phyloP scores from a whole-genome alignment of 2,329 filamentous ascomycete species.

The Diaporthe ampelina region DNA sequence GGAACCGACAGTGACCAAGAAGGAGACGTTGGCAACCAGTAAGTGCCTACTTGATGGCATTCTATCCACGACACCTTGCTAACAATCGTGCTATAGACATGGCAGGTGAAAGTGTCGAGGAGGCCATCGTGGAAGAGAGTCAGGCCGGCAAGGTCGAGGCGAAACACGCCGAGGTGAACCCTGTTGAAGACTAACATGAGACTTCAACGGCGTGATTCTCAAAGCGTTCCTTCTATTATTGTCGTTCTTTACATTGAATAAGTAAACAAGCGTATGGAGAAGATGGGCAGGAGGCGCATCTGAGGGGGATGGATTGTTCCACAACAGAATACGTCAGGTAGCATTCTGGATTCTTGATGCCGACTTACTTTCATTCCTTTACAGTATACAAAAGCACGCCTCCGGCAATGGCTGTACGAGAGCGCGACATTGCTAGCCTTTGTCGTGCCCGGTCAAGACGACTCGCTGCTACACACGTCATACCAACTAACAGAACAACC shows the following conservation, averaged over 20 bases:
- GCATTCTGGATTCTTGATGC: slow-evolving; percentile 29
- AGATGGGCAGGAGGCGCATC: background rate
- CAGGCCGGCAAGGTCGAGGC: slow-evolving; percentile 53
- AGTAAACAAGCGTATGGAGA: background rate
- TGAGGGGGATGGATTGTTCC: background rate
- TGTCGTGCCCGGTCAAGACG: background rate
- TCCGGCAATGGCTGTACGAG: slow-evolving; percentile 15
- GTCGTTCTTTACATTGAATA: slow-evolving; percentile 20
- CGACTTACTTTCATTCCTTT: slow-evolving; percentile 34
- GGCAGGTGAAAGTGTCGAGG: slow-evolving; percentile 60
- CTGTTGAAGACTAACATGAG: slow-evolving; percentile 37
- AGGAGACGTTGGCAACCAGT: slow-evolving; percentile 42
- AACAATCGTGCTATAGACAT: slow-evolving; percentile 50
- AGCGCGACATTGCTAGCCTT: slow-evolving; percentile 6
- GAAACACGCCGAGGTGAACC: slow-evolving; percentile 48
- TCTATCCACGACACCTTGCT: slow-evolving; percentile 47
- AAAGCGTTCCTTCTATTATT: slow-evolving; percentile 17
- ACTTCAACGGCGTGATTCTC: background rate
- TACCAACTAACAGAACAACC: background rate
- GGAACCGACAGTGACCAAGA: slow-evolving; percentile 37
- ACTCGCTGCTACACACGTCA: slow-evolving; percentile 8
- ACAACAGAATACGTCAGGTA: slow-evolving; percentile 36
- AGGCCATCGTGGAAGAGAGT: slow-evolving; percentile 54
- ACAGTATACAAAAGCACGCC: slow-evolving; percentile 1
- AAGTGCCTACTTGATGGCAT: slow-evolving; percentile 25